Evolutionary conservation across 805 yeast genomes (phyloP), one percentile per base, ranked within the genome.

Genomic region (Candida morakotiae): DNA sequence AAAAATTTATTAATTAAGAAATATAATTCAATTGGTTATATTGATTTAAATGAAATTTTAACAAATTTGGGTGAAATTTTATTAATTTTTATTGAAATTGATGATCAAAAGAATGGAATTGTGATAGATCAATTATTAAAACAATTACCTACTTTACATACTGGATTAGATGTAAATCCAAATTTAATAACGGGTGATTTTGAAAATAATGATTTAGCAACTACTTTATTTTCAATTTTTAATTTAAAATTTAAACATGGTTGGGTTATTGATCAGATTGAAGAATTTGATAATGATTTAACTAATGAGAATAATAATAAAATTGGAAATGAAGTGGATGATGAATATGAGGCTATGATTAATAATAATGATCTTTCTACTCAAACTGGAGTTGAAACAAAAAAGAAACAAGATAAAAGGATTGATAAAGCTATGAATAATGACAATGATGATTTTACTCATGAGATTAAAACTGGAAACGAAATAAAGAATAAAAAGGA

Each of bases 141-240:
- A 23, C 52, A 71, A 21, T 60, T 87, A 27, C 94, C 94, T 0
- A 62, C 67, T 15, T 58, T 87, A 23, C 80, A 79, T 42, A 69
- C 80, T 2, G 96, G 96, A 0, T 65, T 87, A 33, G 74, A 74
- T 32, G 78, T 87, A 10, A 79, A 87, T 48, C 89, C 95, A 2
- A 65, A 71, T 31, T 77, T 89, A 41, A 32, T 59, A 7, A 53
- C 55, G 31, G 70, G 93, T 4, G 56, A 72, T 1, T 83, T 85
- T 47, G 53, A 57, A 9, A 67, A 58, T 3, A 67, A 58, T 3
- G 74, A 77, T 25, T 61, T 68, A 16, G 83, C 80, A 27, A 52
- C 77, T 39, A 64, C 73, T 2, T 52, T 86, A 5, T 87, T 87
- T 54, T 56, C 69, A 6, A 60, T 74, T 3, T 83, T 78, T 52